Conservation (phyloP, 495 filamentous ascomycete genomes). For the Penicillium chermesinum region DNA sequence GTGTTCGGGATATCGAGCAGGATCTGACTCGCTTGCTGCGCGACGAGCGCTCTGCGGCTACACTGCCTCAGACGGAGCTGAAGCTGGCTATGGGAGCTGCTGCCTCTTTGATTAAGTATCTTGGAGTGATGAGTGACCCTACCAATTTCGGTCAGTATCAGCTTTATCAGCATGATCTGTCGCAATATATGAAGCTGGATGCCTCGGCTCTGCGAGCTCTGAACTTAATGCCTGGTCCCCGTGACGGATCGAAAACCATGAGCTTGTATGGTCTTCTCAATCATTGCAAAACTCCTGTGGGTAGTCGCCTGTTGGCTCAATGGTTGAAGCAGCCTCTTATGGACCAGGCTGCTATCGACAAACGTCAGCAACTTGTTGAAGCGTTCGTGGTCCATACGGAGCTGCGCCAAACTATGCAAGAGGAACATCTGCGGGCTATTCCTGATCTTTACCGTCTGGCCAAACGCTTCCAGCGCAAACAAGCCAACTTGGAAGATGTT, state of each 20-base stretch:
- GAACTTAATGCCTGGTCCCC: slow-evolving; percentile 93
- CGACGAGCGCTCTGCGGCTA: slow-evolving; percentile 71
- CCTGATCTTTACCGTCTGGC: slow-evolving; percentile 91
- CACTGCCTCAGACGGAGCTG: slow-evolving; percentile 81
- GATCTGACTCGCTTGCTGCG: slow-evolving; percentile 82
- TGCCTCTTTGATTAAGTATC: slow-evolving; percentile 88
- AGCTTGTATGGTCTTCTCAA: slow-evolving; percentile 90
- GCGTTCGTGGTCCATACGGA: slow-evolving; percentile 93
- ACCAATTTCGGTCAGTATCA: slow-evolving; percentile 96
- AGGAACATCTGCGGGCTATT: slow-evolving; percentile 89
- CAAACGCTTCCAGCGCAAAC: slow-evolving; percentile 87
- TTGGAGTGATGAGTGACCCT: slow-evolving; percentile 83
- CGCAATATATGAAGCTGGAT: slow-evolving; percentile 98
- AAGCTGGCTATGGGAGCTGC: slow-evolving; percentile 97
- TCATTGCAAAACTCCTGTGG: slow-evolving; percentile 95
- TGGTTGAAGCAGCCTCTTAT: slow-evolving; percentile 99
- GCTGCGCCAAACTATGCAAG: slow-evolving; percentile 93
- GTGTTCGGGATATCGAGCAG: slow-evolving; percentile 90
- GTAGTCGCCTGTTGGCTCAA: slow-evolving; percentile 84
- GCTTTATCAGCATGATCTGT: slow-evolving; percentile 93
- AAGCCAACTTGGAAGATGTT: slow-evolving; percentile 91
- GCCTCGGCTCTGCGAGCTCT: slow-evolving; percentile 88
- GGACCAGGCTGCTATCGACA: slow-evolving; percentile 83
- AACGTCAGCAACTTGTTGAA: slow-evolving; percentile 89
- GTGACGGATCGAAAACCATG: slow-evolving; percentile 97